Conservation (phyloP, 306 rosid species). For the Echinosophora koreensis region DNA sequence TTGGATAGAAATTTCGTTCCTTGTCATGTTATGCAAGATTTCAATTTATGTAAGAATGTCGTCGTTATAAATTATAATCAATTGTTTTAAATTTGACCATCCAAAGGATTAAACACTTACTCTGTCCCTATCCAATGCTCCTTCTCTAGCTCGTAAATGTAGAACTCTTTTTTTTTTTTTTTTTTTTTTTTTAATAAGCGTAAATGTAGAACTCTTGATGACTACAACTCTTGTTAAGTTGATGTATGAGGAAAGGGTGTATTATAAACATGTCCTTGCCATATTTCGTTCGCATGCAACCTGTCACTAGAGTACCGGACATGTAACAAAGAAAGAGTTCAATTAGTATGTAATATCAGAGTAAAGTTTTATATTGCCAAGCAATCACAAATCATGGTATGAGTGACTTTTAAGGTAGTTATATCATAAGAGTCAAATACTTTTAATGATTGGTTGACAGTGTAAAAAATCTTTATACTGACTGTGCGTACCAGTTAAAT, state of each 20-base stretch:
- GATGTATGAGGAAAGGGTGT: not conserved
- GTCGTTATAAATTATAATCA: slow-evolving; percentile 26
- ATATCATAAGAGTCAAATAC: too few relatives aligned
- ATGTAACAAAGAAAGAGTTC: too few relatives aligned
- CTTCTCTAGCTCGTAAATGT: not conserved
- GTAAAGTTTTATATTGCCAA: too few relatives aligned
- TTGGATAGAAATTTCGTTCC: slow-evolving; percentile 1
- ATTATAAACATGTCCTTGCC: slow-evolving; percentile 5
- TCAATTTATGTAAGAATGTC: slow-evolving; percentile 37
- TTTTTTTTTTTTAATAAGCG: too few relatives aligned
- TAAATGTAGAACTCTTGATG: slow-evolving; percentile 22
- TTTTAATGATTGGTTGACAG: too few relatives aligned
- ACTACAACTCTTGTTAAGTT: not conserved
- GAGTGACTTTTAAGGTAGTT: too few relatives aligned
- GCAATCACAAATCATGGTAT: too few relatives aligned
- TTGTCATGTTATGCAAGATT: slow-evolving; percentile 27
- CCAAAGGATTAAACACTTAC: not conserved
- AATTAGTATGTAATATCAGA: too few relatives aligned
- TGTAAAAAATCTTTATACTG: too few relatives aligned
- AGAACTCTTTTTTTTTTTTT: too few relatives aligned
- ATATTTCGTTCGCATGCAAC: not conserved
- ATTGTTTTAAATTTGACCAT: slow-evolving; percentile 41
- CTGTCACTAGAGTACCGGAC: too few relatives aligned
- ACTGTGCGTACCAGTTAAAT: too few relatives aligned
- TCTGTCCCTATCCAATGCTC: slow-evolving; percentile 11